A percentile compares a stretch with the other conserved stretches of the same genome.
These are phyloP conservation scores for Ogataea kodamae DNA, from an alignment of 805 yeast genomes.

Conservation along the genomic window DNA sequence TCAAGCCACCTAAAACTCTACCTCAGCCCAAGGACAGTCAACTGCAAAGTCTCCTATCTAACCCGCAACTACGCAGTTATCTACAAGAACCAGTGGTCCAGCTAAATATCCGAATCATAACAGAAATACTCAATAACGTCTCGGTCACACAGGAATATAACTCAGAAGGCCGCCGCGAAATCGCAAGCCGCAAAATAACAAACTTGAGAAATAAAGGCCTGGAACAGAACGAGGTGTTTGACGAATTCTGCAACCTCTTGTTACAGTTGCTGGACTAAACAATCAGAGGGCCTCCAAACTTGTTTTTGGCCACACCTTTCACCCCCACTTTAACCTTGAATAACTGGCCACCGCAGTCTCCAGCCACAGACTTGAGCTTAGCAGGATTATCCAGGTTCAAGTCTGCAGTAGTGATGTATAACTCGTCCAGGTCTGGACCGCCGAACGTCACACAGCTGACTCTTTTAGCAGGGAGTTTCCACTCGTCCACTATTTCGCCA, in stretches of 20 bases:
- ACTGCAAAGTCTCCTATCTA: constrained; percentile 34
- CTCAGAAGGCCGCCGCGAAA: constrained; percentile 50
- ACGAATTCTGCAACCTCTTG: constrained; percentile 57
- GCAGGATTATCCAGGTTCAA: constrained; percentile 39
- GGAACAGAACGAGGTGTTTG: constrained; percentile 65
- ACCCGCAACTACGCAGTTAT: constrained; percentile 42
- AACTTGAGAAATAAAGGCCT: constrained; percentile 61
- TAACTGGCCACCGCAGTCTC: constrained; percentile 59
- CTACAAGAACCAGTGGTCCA: constrained; percentile 52
- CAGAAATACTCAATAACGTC: constrained; percentile 46
- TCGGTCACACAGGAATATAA: constrained; percentile 46
- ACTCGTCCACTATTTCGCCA: constrained; percentile 51
- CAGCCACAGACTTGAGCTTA: constrained; percentile 27
- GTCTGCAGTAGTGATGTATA: constrained; percentile 69
- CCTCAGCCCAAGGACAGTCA: constrained; percentile 20
- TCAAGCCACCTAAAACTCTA: neutral
- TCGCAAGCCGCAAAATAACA: constrained; percentile 59
- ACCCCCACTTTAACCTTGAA: constrained; percentile 43
- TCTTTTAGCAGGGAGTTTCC: constrained; percentile 54
- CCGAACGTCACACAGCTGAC: constrained; percentile 67
- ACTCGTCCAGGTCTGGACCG: constrained; percentile 53
- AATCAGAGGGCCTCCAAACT: constrained; percentile 23
- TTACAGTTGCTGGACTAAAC: constrained; percentile 26
- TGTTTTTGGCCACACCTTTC: constrained; percentile 34
- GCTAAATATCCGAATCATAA: constrained; percentile 49